These are phyloP conservation scores for Neoascochyta sp. DNA, from an alignment of 2,329 filamentous ascomycete species.

Conservation along the genomic window DNA sequence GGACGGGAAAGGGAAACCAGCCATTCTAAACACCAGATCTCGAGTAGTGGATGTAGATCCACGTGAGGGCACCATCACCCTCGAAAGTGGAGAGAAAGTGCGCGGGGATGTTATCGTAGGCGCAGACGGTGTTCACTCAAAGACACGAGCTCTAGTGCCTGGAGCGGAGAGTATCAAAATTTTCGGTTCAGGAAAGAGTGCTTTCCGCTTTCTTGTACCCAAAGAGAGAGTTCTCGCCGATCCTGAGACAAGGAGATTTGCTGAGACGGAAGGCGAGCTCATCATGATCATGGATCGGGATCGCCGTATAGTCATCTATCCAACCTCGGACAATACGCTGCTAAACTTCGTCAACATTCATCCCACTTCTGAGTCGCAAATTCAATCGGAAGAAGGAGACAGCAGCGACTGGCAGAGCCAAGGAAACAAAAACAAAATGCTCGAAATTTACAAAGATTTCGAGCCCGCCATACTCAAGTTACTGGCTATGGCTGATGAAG, in stretches of 20 bases:
- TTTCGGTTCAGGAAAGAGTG: constrained; percentile 52
- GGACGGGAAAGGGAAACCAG: constrained; percentile 35
- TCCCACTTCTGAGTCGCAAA: constrained; percentile 32
- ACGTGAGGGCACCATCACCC: constrained; percentile 11
- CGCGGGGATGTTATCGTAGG: constrained; percentile 52
- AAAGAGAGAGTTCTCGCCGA: constrained; percentile 43
- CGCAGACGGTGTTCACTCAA: constrained; percentile 53
- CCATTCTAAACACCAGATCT: constrained; percentile 42
- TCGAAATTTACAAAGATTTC: constrained; percentile 41
- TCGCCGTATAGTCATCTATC: constrained; percentile 48
- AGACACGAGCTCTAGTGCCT: constrained; percentile 19
- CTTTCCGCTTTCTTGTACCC: constrained; percentile 55
- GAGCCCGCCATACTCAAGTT: constrained; percentile 36
- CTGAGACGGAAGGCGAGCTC: constrained; percentile 39
- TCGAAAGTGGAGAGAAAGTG: constrained; percentile 42
- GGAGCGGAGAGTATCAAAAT: constrained; percentile 35
- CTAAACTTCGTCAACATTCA: constrained; percentile 48
- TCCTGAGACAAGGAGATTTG: constrained; percentile 40
- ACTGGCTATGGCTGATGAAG: constrained; percentile 38
- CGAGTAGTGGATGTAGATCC: constrained; percentile 47
- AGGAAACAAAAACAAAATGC: constrained; percentile 38
- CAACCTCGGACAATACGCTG: constrained; percentile 45
- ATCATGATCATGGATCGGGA: constrained; percentile 46
- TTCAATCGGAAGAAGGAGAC: constrained; percentile 7
- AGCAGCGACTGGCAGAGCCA: constrained; percentile 37